Percentiles rank a stretch among this genome's conserved stretches.
These are phyloP conservation scores for Elongisporangium anandrum DNA, from an alignment of 352 stramenopile genomes.

Conservation along the genomic window DNA sequence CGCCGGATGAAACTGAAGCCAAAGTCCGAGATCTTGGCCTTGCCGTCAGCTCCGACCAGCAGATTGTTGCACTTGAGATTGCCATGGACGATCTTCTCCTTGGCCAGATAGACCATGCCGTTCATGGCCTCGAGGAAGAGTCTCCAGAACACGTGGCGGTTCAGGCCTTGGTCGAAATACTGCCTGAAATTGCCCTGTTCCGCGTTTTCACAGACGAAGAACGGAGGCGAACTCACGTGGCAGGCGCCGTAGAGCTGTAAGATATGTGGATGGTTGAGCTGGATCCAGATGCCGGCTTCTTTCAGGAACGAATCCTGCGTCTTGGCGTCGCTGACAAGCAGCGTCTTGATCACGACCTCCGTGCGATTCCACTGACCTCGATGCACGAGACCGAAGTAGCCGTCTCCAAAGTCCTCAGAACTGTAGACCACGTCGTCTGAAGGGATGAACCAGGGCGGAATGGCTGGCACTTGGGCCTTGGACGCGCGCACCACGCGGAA, in stretches of 20 bases:
- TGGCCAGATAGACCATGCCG: constrained; percentile 5
- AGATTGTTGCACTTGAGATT: constrained; percentile 19
- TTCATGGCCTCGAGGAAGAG: constrained; percentile 5
- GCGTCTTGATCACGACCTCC: too few relatives aligned
- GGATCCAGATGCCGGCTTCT: constrained; percentile 29
- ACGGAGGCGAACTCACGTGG: constrained; percentile 19
- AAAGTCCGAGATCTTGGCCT: constrained; percentile 17
- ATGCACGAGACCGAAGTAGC: too few relatives aligned
- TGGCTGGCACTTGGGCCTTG: constrained; percentile 3
- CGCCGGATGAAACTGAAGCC: constrained; percentile 7
- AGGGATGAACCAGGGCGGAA: constrained; percentile 17
- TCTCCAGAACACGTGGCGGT: constrained; percentile 8
- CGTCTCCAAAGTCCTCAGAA: constrained; percentile 7
- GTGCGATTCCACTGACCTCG: too few relatives aligned
- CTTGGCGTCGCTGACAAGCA: neutral
- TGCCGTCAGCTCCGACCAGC: constrained; percentile 7
- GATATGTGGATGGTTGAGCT: constrained; percentile 21
- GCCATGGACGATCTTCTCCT: constrained; percentile 14
- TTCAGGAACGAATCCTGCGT: constrained; percentile 11
- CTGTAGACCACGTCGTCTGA: constrained; percentile 17
- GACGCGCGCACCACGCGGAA: constrained; percentile 6
- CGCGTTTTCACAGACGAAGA: constrained; percentile 22
- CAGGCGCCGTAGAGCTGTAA: constrained; percentile 32
- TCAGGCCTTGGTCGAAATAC: constrained; percentile 9
- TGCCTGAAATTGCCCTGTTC: constrained; percentile 19